Percentiles rank a stretch among this genome's conserved stretches.
These are phyloP conservation scores for Phaseolus lunatus DNA, from an alignment of 306 rosid species.

Conservation along the genomic window DNA sequence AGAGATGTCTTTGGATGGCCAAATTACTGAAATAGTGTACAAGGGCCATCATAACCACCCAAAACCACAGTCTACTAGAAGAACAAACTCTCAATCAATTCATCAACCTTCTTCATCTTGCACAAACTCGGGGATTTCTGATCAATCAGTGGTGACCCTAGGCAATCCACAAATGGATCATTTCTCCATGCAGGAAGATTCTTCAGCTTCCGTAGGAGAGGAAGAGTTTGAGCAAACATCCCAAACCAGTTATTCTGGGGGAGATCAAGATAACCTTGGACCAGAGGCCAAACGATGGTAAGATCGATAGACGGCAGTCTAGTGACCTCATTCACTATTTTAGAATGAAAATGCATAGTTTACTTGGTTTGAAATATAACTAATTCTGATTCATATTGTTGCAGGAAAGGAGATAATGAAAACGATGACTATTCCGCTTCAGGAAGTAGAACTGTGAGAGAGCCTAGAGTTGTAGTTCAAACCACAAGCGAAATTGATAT, in stretches of 20 bases:
- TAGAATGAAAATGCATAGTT: conserved; percentile 1
- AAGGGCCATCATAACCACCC: conserved; percentile 90
- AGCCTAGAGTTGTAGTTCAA: conserved; percentile 98
- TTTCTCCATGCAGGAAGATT: conserved; percentile 65
- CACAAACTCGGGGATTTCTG: conserved; percentile 62
- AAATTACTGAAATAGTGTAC: conserved; percentile 89
- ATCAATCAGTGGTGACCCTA: conserved; percentile 58
- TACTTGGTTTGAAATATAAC: conserved; percentile 10
- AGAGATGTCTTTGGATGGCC: conserved; percentile 83
- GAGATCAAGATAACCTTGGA: conserved; percentile 63
- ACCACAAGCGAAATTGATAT: conserved; percentile 95
- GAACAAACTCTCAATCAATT: conserved; percentile 57
- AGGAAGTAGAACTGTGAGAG: conserved; percentile 81
- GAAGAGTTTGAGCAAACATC: conserved; percentile 77
- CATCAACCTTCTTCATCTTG: conserved; percentile 62
- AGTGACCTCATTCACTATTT: conserved; percentile 5
- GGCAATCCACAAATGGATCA: conserved; percentile 54
- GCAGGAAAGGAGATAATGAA: conserved; percentile 83
- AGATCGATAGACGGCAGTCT: conserved; percentile 7
- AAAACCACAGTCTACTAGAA: conserved; percentile 77
- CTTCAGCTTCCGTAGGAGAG: conserved; percentile 79
- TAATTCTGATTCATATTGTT: conserved; percentile 36
- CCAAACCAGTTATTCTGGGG: conserved; percentile 64
- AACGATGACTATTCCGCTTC: conserved; percentile 59
- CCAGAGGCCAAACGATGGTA: conserved; percentile 91